Evolutionary conservation across 2,329 filamentous ascomycete genomes (phyloP).

Genomic region (Aspergillus spinulosporus): DNA sequence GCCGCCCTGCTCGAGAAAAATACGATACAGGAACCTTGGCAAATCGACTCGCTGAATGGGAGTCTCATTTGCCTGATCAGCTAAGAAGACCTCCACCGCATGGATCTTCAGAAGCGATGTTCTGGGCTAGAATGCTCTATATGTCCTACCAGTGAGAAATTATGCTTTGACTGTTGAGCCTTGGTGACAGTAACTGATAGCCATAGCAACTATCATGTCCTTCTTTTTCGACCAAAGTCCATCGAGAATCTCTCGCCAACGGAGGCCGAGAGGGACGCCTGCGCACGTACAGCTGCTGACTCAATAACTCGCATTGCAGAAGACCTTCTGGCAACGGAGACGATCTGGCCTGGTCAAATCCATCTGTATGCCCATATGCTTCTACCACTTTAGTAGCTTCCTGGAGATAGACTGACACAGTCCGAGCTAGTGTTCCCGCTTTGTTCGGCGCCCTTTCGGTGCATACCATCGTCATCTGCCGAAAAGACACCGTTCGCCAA

Average conservation of each 20-base stretch:
- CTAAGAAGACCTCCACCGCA: not conserved
- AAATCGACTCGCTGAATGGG: not conserved
- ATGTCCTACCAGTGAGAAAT: not conserved
- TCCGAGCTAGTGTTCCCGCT: not conserved
- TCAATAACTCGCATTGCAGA: not conserved
- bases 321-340: not conserved
- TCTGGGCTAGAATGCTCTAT: not conserved
- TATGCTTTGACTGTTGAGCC: not conserved
- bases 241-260: not conserved
- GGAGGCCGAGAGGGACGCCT: not conserved
- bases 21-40: not conserved
- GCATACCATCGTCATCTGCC: constrained; percentile 28
- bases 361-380: not conserved
- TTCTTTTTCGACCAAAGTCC: not conserved
- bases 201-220: not conserved
- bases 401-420: no score
- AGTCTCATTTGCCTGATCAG: not conserved
- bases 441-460: constrained; percentile 19
- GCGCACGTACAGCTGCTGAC: not conserved
- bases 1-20: not conserved
- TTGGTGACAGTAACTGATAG: not conserved
- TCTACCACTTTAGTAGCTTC: not conserved
- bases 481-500: constrained; percentile 21
- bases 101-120: not conserved
- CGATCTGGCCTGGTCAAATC: not conserved